These are phyloP conservation scores for Kodamaea anthophila DNA, from an alignment of 1,139 yeast species.

Conservation along the genomic window DNA sequence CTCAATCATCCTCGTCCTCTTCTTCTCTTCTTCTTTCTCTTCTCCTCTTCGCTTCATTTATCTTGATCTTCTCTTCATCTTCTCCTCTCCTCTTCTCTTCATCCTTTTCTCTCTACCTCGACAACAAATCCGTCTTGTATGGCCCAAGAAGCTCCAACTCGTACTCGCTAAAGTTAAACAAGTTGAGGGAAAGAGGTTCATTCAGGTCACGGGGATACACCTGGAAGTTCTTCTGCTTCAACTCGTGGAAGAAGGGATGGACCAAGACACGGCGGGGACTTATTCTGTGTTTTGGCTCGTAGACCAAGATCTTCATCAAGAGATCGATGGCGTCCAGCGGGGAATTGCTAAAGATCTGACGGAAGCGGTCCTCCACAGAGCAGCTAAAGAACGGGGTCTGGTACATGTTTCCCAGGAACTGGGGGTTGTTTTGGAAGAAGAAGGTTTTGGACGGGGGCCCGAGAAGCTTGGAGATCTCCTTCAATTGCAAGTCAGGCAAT, in stretches of 20 bases:
- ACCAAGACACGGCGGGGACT: conserved; percentile 63
- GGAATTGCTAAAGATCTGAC: conserved; percentile 63
- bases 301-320: conserved; percentile 61
- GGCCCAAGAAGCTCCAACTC: conserved; percentile 48
- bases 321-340: conserved; percentile 68
- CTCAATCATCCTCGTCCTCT: too few relatives aligned
- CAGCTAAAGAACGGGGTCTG: conserved; percentile 64
- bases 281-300: conserved; percentile 65
- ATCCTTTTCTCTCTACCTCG: conserved; percentile 5
- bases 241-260: conserved; percentile 66
- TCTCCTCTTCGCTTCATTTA: too few relatives aligned
- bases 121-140: conserved; percentile 29
- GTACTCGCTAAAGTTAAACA: conserved; percentile 49
- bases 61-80: neutral
- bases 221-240: conserved; percentile 51
- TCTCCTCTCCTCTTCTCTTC: neutral
- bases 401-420: conserved; percentile 68
- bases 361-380: conserved; percentile 54
- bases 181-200: conserved; percentile 37
- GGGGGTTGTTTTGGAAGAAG: conserved; percentile 67
- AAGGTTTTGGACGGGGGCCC: conserved; percentile 76
- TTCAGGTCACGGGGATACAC: conserved; percentile 51
- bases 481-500: conserved; percentile 65
- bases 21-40: too few relatives aligned
- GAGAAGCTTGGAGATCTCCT: conserved; percentile 69